Evolutionary conservation across 306 rosid genomes (phyloP), one percentile per base, ranked within the genome.

Genomic region (Biancaea sappan): DNA sequence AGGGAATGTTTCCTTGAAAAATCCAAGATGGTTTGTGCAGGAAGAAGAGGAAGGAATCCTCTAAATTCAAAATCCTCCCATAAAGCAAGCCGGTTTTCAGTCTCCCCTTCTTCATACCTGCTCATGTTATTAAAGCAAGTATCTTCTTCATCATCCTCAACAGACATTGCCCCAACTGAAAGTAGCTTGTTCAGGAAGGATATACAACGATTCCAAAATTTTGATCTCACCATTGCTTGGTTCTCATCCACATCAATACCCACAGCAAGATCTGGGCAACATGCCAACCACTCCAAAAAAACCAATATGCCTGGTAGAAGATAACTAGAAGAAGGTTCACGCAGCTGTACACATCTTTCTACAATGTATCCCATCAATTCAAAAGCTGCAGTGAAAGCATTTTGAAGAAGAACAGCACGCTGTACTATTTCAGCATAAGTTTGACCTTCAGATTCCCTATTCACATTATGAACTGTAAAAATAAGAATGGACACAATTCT

Each of bases 41-140:
- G 98, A 82, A 90, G 84, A 73, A 94, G 96, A 26, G 99, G 98
- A 84, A 84, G 60, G 64, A 90, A 94, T 72, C 99, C 99, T 82
- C 96, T 88, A 72, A 94, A 82, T 83, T 94, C 97, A 75, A 90
- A 69, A 88, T 94, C 99, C 81, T 94, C 99, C 95, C 91, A 87
- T 78, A 94, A 81, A 81, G 99, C 97, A 86, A 87, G 87, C 47
- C 92, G 83, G 53, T 90, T 92, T 76, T 90, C 96, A 71, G 99
- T 92, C 80, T 90, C 92, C 15, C 92, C 99, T 75, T 92, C 99
- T 76, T 91, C 96, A 78, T 92, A 92, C 80, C 80, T 86, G 82
- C 93, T 88, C 91, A 87, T 84, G 83, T 90, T 90, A 82, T 79
- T 85, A 84, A 94, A 94, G 86, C 95, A 94, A 28, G 88, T 81